These are phyloP conservation scores for Daldinia eschscholtzii DNA, from an alignment of 2,329 filamentous ascomycete species.

Conservation along the genomic window DNA sequence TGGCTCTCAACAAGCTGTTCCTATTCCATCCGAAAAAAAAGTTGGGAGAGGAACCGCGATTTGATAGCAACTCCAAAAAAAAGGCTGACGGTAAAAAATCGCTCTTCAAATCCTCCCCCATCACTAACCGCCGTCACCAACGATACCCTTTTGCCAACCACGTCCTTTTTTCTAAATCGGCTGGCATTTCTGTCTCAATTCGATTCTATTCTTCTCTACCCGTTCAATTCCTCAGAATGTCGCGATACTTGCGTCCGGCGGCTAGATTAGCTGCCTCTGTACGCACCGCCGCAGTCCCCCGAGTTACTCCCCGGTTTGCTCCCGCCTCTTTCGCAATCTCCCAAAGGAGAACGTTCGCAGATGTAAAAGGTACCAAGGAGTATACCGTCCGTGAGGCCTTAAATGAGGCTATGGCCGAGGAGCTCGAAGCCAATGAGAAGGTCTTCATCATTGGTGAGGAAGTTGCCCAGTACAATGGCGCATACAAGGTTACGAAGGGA, in stretches of 20 bases:
- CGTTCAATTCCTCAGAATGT: slow-evolving; percentile 55
- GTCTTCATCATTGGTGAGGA: slow-evolving; percentile 98
- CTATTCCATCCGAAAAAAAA: slow-evolving; percentile 47
- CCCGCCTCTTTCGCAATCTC: slow-evolving; percentile 55
- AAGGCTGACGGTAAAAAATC: slow-evolving; percentile 49
- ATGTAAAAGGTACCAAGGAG: slow-evolving; percentile 76
- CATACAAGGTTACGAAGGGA: slow-evolving; percentile 99
- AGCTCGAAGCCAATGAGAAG: slow-evolving; percentile 93
- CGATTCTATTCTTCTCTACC: slow-evolving; percentile 11
- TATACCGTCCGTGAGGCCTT: slow-evolving; percentile 96
- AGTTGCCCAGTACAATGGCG: slow-evolving; percentile 99
- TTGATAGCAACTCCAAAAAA: slow-evolving; percentile 43
- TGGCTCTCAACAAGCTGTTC: slow-evolving; percentile 47
- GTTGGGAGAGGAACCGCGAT: slow-evolving; percentile 44
- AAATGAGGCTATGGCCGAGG: slow-evolving; percentile 97
- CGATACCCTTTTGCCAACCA: slow-evolving; percentile 24
- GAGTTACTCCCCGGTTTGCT: slow-evolving; percentile 54
- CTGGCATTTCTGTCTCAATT: slow-evolving; percentile 38
- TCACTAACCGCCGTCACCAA: slow-evolving; percentile 18
- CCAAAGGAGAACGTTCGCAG: slow-evolving; percentile 69
- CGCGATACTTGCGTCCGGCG: slow-evolving; percentile 65
- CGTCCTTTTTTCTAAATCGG: slow-evolving; percentile 40
- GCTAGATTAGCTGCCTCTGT: slow-evolving; percentile 62
- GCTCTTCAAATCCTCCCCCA: slow-evolving; percentile 42
- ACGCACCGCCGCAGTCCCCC: slow-evolving; percentile 54